These are phyloP conservation scores for Ramaria sp. DNA, from an alignment of 768 basidiomycete species.

Conservation along the genomic window DNA sequence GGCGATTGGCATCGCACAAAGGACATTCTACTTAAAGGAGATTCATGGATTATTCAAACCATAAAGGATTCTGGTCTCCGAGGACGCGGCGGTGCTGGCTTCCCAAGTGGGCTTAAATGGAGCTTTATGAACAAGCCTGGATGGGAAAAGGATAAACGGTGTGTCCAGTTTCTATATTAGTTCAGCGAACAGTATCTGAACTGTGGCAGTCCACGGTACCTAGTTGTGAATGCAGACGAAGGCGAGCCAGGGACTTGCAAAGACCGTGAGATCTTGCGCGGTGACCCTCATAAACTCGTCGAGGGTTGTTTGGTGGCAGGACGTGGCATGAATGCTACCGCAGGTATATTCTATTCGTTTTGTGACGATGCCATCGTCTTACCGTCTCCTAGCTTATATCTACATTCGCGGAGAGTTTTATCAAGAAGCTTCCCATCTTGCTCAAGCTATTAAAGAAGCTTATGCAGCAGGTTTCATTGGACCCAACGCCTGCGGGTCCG, in stretches of 20 bases:
- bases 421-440: slow-evolving; percentile 88
- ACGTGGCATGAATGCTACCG: slow-evolving; percentile 92
- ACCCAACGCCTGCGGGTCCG: slow-evolving; percentile 82
- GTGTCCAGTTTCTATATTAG: slow-evolving; percentile 10
- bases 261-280: slow-evolving; percentile 94
- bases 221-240: slow-evolving; percentile 97
- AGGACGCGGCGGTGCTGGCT: slow-evolving; percentile 94
- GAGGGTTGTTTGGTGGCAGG: slow-evolving; percentile 98
- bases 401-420: slow-evolving; percentile 98
- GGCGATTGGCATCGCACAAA: slow-evolving; percentile 99
- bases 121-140: slow-evolving; percentile 99
- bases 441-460: slow-evolving; percentile 92
- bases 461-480: slow-evolving; percentile 85
- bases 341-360: slow-evolving; percentile 20
- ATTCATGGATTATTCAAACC: slow-evolving; percentile 92
- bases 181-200: not conserved
- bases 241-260: slow-evolving; percentile 99
- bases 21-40: slow-evolving; percentile 90
- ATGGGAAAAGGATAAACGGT: slow-evolving; percentile 92
- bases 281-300: slow-evolving; percentile 96
- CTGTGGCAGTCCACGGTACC: slow-evolving; percentile 80
- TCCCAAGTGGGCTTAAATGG: slow-evolving; percentile 96
- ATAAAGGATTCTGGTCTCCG: slow-evolving; percentile 95
- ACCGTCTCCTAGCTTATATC: slow-evolving; percentile 63
- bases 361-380: not conserved